A percentile compares a stretch with the other conserved stretches of the same genome.
phyloP scores from a whole-genome alignment of 2,329 filamentous ascomycete species.

The Colletotrichum trifolii region DNA sequence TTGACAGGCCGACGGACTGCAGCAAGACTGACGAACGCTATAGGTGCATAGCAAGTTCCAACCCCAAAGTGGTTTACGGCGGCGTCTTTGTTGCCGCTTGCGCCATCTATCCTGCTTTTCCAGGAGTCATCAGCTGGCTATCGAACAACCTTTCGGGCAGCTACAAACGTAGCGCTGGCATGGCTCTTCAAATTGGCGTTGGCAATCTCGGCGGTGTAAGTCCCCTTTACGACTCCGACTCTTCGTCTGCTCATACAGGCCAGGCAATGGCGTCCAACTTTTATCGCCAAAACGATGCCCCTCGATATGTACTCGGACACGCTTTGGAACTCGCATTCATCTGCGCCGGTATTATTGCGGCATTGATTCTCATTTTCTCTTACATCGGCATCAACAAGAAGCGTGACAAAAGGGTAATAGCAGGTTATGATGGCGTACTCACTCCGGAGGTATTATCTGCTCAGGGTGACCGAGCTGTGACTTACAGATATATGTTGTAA shows the following conservation, averaged over 20 bases:
- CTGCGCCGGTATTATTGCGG: constrained; percentile 55
- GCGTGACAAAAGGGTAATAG: constrained; percentile 58
- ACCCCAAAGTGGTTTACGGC: constrained; percentile 74
- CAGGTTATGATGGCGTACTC: constrained; percentile 53
- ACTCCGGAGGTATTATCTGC: constrained; percentile 64
- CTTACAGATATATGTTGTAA: constrained; percentile 70
- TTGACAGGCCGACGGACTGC: not conserved
- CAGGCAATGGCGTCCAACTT: constrained; percentile 79
- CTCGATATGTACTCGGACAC: constrained; percentile 62
- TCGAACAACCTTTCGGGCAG: constrained; percentile 79
- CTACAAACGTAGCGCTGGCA: constrained; percentile 73
- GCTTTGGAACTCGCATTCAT: constrained; percentile 63
- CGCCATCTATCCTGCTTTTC: constrained; percentile 82
- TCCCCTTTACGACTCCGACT: not conserved
- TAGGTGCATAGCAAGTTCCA: constrained; percentile 68
- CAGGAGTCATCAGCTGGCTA: constrained; percentile 83
- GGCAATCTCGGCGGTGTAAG: constrained; percentile 67
- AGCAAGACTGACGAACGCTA: constrained; percentile 32
- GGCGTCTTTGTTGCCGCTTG: constrained; percentile 81
- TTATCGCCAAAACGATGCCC: constrained; percentile 65
- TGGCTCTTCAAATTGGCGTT: constrained; percentile 72
- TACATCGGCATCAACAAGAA: constrained; percentile 71
- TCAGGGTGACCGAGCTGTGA: constrained; percentile 70
- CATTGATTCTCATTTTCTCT: constrained; percentile 55
- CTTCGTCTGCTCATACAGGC: not conserved